Evolutionary conservation across 129 eudicot species (phyloP).

Genomic region (Saussurea involucrata): DNA sequence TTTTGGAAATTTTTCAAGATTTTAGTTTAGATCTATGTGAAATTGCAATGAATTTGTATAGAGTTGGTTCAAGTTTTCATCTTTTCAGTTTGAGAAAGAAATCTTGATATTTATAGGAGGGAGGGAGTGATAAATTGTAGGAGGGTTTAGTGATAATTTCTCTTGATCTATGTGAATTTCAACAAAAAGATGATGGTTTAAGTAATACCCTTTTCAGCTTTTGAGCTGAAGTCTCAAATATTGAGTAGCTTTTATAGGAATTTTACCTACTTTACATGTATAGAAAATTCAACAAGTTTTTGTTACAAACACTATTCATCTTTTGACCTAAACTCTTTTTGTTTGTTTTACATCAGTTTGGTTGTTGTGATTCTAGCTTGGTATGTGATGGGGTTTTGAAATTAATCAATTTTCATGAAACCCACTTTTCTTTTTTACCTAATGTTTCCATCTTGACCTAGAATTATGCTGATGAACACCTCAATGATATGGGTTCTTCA

Average conservation of each 20-base stretch:
- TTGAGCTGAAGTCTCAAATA: not conserved
- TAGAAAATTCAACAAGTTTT: not conserved
- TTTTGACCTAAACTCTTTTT: constrained; percentile 8
- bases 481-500: constrained; percentile 7
- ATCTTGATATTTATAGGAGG: too few relatives aligned
- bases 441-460: constrained; percentile 3
- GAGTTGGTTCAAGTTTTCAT: not conserved
- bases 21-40: not conserved
- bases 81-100: not conserved
- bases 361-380: not conserved
- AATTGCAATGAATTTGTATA: not conserved
- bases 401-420: not conserved
- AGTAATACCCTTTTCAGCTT: not conserved
- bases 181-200: not conserved
- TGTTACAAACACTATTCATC: not conserved
- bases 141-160: not conserved
- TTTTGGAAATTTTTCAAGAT: not conserved
- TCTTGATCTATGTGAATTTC: constrained; percentile 8
- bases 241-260: not conserved
- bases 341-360: not conserved
- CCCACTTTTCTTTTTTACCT: not conserved
- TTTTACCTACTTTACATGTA: not conserved
- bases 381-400: not conserved
- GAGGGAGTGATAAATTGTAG: too few relatives aligned
- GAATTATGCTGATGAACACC: not conserved